Evolutionary conservation across 176 grass and related monocot species (phyloP).

Genomic region (bread wheat (Triticum aestivum)): DNA sequence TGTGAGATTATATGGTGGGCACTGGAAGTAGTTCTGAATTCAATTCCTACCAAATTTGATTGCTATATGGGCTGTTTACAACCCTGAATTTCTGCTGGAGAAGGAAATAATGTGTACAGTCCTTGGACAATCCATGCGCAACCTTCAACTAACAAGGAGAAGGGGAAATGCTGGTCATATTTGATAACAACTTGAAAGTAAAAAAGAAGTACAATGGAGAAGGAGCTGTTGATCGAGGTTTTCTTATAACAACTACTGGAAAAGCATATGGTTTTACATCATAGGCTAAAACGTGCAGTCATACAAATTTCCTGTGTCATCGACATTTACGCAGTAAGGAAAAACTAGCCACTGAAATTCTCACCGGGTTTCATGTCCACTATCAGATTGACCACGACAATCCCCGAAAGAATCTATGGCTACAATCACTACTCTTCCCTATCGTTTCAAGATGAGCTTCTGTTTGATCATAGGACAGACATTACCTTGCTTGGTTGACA

Average conservation of each 20-base stretch:
- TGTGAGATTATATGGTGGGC: not conserved
- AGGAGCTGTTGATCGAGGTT: not conserved
- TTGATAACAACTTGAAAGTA: not conserved
- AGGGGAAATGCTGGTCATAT: not conserved
- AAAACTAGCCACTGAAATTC: conserved; percentile 5
- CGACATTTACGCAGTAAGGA: conserved; percentile 24
- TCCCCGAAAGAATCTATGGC: conserved; percentile 25
- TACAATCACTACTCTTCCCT: conserved; percentile 25
- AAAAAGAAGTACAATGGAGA: not conserved
- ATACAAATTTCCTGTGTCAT: conserved; percentile 19
- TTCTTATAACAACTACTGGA: conserved; percentile 18
- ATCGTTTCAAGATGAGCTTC: conserved; percentile 26
- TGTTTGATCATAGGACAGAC: conserved; percentile 6
- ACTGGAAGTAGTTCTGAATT: not conserved
- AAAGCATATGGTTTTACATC: conserved; percentile 30
- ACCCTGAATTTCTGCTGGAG: not conserved
- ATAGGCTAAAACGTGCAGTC: conserved; percentile 13
- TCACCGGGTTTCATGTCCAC: conserved; percentile 2
- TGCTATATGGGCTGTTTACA: not conserved
- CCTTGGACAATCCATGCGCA: not conserved
- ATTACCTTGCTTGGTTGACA: conserved; percentile 38
- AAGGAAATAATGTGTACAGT: not conserved
- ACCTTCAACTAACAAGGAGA: not conserved
- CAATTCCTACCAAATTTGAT: not conserved
- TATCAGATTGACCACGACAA: conserved; percentile 22